Percentiles rank a stretch among this genome's conserved stretches.
These are phyloP conservation scores for Raffaelea arxii DNA, from an alignment of 2,329 filamentous ascomycete species.

Conservation along the genomic window DNA sequence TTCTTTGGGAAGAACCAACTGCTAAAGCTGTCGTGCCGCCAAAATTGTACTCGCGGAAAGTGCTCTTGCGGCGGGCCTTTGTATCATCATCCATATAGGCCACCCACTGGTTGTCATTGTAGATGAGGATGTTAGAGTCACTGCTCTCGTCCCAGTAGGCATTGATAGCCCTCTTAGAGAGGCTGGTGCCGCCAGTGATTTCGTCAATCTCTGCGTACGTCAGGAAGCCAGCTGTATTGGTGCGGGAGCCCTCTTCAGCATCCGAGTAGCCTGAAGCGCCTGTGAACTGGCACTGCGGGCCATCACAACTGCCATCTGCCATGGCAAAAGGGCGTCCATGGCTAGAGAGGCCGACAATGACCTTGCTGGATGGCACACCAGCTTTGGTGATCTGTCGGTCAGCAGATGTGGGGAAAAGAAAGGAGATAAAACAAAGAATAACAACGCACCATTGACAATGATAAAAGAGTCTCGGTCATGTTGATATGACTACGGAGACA, in stretches of 20 bases:
- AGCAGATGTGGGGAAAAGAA: no score
- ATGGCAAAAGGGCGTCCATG: slow-evolving; percentile 26
- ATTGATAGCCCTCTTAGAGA: background rate
- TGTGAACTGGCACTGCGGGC: slow-evolving; percentile 21
- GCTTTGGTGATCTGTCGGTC: slow-evolving; percentile 30
- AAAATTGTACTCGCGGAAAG: slow-evolving; percentile 10
- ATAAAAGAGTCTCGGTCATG: slow-evolving; percentile 22
- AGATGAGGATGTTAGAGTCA: slow-evolving; percentile 11
- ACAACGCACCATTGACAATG: slow-evolving; percentile 24
- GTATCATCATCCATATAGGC: slow-evolving; percentile 10
- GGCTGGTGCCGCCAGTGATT: slow-evolving; percentile 1
- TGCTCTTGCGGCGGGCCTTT: slow-evolving; percentile 8
- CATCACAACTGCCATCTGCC: slow-evolving; percentile 18
- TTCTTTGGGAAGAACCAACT: background rate
- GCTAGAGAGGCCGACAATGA: slow-evolving; percentile 22
- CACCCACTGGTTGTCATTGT: slow-evolving; percentile 12
- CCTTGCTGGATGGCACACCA: slow-evolving; percentile 17
- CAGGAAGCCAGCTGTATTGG: slow-evolving; percentile 26
- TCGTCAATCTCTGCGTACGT: slow-evolving; percentile 25
- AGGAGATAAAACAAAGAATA: no score
- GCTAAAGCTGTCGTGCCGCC: background rate
- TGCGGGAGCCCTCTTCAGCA: slow-evolving; percentile 24
- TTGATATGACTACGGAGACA: slow-evolving; percentile 26
- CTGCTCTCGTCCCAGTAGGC: slow-evolving; percentile 7
- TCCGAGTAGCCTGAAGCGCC: slow-evolving; percentile 17